Conservation (phyloP, 257 asterid genomes). For the Forsythia viridissima region DNA sequence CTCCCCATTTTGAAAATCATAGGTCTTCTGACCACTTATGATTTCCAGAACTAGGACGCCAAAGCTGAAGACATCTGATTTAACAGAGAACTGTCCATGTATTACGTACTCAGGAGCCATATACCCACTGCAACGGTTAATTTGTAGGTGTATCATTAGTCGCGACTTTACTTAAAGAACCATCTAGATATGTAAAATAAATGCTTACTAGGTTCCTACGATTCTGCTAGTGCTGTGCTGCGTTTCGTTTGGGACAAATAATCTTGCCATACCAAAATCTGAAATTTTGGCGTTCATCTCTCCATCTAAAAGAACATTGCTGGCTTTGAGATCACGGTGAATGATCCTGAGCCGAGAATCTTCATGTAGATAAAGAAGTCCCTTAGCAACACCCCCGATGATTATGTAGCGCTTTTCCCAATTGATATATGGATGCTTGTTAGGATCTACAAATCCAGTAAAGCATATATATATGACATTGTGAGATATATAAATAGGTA, state of each 20-base stretch:
- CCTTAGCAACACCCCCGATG: slow-evolving; percentile 28
- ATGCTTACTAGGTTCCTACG: slow-evolving; percentile 36
- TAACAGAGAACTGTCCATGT: not conserved
- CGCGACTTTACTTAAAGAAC: not conserved
- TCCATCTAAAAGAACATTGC: slow-evolving; percentile 30
- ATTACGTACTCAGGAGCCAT: not conserved
- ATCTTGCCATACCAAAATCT: slow-evolving; percentile 36
- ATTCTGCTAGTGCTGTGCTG: slow-evolving; percentile 25
- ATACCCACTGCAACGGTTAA: not conserved
- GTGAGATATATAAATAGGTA: too few relatives aligned
- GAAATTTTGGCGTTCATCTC: slow-evolving; percentile 33
- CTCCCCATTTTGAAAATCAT: slow-evolving; percentile 7
- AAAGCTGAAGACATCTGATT: not conserved
- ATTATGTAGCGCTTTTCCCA: slow-evolving; percentile 28
- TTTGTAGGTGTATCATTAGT: not conserved
- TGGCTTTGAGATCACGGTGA: slow-evolving; percentile 32
- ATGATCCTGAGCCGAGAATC: slow-evolving; percentile 32
- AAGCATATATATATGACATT: too few relatives aligned
- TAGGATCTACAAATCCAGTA: not conserved
- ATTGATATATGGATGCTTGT: not conserved
- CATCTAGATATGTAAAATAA: not conserved
- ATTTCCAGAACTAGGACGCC: slow-evolving; percentile 32
- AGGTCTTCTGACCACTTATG: slow-evolving; percentile 22
- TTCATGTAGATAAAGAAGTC: slow-evolving; percentile 37
- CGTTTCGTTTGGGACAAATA: slow-evolving; percentile 21